These are phyloP conservation scores for Mycena alexandri DNA, from an alignment of 768 basidiomycete species.

Conservation along the genomic window DNA sequence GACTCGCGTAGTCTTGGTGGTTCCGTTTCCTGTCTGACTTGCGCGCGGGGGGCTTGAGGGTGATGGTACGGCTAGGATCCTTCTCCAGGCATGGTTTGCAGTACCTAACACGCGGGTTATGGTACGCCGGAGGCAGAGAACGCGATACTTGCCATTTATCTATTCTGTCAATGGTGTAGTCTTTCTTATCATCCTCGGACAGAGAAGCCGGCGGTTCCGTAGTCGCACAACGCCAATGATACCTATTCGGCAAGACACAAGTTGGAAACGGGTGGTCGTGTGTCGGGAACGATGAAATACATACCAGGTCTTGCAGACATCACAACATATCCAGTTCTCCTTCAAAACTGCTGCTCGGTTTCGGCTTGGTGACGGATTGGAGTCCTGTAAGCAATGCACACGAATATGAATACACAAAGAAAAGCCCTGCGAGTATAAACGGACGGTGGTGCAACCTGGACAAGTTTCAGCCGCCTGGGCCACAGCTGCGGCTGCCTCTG, in stretches of 20 bases:
- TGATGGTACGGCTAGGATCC: conserved; percentile 74
- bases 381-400: too few species aligned
- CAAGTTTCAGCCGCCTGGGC: conserved; percentile 50
- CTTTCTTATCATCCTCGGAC: conserved; percentile 53
- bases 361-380: too few species aligned
- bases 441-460: conserved; percentile 63
- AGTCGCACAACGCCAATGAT: conserved; percentile 83
- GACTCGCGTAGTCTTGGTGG: conserved; percentile 83
- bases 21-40: conserved; percentile 84
- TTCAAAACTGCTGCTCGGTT: conserved; percentile 45
- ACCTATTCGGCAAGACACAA: too few species aligned
- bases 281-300: too few species aligned
- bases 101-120: conserved; percentile 62
- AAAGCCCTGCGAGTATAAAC: conserved; percentile 39
- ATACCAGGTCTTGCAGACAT: conserved; percentile 83
- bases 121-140: conserved; percentile 11
- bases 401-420: too few species aligned
- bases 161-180: conserved; percentile 72
- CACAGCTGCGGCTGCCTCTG: conserved; percentile 3
- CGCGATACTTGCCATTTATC: conserved; percentile 77
- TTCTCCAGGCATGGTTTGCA: conserved; percentile 72
- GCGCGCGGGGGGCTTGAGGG: conserved; percentile 81
- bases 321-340: conserved; percentile 88
- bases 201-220: conserved; percentile 25
- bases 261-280: too few species aligned